These are phyloP conservation scores for Monilinia vaccinii-corymbosi DNA, from an alignment of 2,329 filamentous ascomycete species.

Conservation along the genomic window DNA sequence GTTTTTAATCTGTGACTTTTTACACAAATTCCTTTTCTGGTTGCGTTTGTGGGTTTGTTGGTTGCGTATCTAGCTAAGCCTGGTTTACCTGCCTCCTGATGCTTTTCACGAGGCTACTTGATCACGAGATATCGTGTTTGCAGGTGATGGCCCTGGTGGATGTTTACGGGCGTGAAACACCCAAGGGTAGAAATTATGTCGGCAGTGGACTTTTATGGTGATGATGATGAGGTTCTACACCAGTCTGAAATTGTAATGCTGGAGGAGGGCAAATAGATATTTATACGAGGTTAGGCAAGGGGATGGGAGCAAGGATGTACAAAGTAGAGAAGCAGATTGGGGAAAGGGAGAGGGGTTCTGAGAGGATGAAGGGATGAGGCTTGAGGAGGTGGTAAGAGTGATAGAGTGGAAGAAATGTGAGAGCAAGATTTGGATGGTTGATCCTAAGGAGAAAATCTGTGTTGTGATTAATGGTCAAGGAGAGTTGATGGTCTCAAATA, in stretches of 20 bases:
- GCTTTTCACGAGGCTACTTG: background rate
- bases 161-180: background rate
- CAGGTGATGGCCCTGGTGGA: background rate
- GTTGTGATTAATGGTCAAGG: background rate
- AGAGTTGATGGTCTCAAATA: background rate
- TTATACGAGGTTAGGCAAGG: background rate
- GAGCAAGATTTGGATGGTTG: background rate
- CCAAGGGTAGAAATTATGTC: background rate
- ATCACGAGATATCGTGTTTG: background rate
- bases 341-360: background rate
- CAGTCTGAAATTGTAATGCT: background rate
- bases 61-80: background rate
- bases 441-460: background rate
- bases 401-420: background rate
- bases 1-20: background rate
- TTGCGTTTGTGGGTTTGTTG: background rate
- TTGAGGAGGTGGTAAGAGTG: background rate
- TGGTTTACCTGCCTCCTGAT: background rate
- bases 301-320: background rate
- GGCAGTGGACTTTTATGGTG: background rate
- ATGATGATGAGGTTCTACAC: background rate
- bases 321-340: background rate
- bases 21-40: background rate
- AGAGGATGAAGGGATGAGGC: background rate
- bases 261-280: background rate